Percentiles rank a stretch among this genome's conserved stretches.
Conservation (phyloP, 306 rosid species). For the Malus sylvestris region DNA sequence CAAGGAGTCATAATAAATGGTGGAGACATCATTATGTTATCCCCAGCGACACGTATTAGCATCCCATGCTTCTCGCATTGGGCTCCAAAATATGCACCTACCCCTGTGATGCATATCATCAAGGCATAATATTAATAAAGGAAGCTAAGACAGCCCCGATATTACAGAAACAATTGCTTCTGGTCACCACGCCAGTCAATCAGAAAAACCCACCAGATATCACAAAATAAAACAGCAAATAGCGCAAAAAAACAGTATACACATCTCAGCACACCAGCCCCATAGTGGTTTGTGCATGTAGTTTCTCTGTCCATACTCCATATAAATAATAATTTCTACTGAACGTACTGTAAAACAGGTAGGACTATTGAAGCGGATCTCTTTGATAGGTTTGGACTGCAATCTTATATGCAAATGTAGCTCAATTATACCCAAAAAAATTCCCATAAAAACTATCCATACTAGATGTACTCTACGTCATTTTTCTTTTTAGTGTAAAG, state of each 20-base stretch:
- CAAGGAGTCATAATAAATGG: constrained; percentile 55
- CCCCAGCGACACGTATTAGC: constrained; percentile 78
- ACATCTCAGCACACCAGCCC: too few species aligned
- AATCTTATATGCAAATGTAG: too few species aligned
- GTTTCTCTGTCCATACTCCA: too few species aligned
- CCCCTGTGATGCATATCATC: constrained; percentile 33
- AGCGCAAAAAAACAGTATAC: not conserved
- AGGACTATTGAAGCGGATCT: too few species aligned
- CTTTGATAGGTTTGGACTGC: too few species aligned
- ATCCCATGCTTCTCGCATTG: constrained; percentile 69
- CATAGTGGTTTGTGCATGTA: too few species aligned
- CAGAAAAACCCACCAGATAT: not conserved
- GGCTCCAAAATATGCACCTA: constrained; percentile 79
- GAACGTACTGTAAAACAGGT: too few species aligned
- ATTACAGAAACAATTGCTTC: not conserved
- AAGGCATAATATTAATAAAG: not conserved
- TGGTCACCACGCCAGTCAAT: not conserved
- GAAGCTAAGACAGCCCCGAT: not conserved
- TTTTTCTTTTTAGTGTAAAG: not conserved
- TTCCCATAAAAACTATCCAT: not conserved
- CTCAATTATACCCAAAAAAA: too few species aligned
- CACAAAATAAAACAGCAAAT: not conserved
- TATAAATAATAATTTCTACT: too few species aligned
- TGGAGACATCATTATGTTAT: constrained; percentile 83
- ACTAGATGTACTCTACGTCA: not conserved